Conservation (phyloP, 1,284 basidiomycete species). For the Puccinia horiana region DNA sequence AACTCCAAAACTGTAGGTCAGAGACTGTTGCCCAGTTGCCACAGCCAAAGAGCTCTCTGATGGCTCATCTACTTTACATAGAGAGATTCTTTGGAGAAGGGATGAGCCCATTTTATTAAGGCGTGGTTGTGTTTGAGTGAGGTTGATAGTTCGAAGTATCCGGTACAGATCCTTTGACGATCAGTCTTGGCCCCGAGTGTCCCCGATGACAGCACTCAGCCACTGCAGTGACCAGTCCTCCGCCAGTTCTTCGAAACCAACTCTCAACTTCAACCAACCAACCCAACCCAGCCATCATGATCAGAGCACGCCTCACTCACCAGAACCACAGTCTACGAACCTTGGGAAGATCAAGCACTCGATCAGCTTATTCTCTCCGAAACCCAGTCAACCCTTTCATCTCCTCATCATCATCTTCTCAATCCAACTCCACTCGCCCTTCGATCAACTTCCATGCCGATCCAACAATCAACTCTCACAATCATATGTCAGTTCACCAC, state of each 20-base stretch:
- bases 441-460: not conserved
- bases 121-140: too few species aligned
- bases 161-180: too few species aligned
- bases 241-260: too few species aligned
- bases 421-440: not conserved
- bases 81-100: too few species aligned
- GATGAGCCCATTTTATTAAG: too few species aligned
- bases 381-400: not conserved
- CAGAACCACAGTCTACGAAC: conserved; percentile 10
- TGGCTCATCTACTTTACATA: too few species aligned
- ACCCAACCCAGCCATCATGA: not conserved
- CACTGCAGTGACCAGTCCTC: too few species aligned
- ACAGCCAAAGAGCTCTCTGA: too few species aligned
- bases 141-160: too few species aligned
- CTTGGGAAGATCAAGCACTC: not conserved
- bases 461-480: not conserved
- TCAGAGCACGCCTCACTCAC: not conserved
- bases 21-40: too few species aligned
- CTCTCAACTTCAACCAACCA: not conserved
- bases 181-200: too few species aligned
- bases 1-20: too few species aligned
- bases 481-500: not conserved
- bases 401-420: not conserved
- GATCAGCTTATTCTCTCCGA: not conserved
- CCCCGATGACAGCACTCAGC: not conserved